Evolutionary conservation across 2,329 filamentous ascomycete genomes (phyloP).

Genomic region (Pseudogymnoascus sp.): DNA sequence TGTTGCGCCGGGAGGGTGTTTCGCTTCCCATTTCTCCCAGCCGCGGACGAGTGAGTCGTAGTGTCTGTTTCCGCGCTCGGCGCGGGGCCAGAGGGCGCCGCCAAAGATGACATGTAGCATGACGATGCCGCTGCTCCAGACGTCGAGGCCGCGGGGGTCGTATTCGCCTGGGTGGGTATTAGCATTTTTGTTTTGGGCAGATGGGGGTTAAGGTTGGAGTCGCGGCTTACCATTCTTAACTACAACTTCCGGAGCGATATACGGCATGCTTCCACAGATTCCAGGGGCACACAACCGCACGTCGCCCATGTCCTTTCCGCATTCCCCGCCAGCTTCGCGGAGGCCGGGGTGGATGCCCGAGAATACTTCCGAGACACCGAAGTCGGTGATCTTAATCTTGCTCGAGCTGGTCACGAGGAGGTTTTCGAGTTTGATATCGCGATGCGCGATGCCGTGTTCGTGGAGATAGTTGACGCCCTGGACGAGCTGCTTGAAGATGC

Average conservation of each 20-base stretch:
- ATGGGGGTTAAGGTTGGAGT: slow-evolving; percentile 18
- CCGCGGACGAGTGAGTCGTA: slow-evolving; percentile 58
- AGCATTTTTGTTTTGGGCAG: background rate
- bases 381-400: slow-evolving; percentile 84
- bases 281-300: slow-evolving; percentile 66
- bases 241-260: slow-evolving; percentile 80
- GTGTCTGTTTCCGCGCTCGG: slow-evolving; percentile 44
- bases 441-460: slow-evolving; percentile 75
- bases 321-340: slow-evolving; percentile 62
- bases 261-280: slow-evolving; percentile 76
- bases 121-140: slow-evolving; percentile 79
- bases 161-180: slow-evolving; percentile 37
- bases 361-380: slow-evolving; percentile 83
- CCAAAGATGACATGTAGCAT: slow-evolving; percentile 69
- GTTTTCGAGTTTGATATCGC: slow-evolving; percentile 87
- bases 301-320: slow-evolving; percentile 63
- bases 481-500: slow-evolving; percentile 82
- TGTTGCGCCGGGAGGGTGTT: slow-evolving; percentile 38
- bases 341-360: slow-evolving; percentile 72
- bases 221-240: slow-evolving; percentile 47
- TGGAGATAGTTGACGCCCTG: slow-evolving; percentile 79
- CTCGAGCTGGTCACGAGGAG: slow-evolving; percentile 69
- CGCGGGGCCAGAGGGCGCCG: slow-evolving; percentile 66
- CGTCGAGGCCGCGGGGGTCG: slow-evolving; percentile 72
- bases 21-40: slow-evolving; percentile 60